Evolutionary conservation across 352 stramenopile genomes (phyloP), one percentile per base, ranked within the genome.

Genomic region (Globisporangium uncinulatum): DNA sequence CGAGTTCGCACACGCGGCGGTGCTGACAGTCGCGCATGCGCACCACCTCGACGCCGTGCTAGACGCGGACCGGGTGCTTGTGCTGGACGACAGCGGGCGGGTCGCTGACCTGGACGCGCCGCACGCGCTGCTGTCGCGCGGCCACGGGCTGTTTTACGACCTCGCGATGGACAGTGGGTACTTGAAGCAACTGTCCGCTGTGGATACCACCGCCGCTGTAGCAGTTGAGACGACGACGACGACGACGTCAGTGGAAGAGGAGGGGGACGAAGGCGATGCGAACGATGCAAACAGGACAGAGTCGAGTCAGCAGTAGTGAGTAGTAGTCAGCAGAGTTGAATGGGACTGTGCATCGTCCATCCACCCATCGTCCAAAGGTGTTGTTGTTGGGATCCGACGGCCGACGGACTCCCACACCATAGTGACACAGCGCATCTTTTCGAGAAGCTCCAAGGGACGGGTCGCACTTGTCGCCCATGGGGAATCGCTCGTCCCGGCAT

Each of bases 21-120:
- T 99, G 20, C 59, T 99, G 21, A 98, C 96, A 3, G 97, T 99
- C 56, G 96, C 97, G 10, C 97, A 99, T 4, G 24, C 24, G 24
- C 24, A 29, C 69, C 82, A 96, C 13, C 70, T 99, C 17, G 89
- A 99, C 59, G 98, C 97, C 17, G 93, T 99, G 61, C 97, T 98
- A 52, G 95, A 98, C 69, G 97, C 92, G 47, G 95, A 99, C 67
- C 79, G 81, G 14, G 94, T 99, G 49, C 71, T 99, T 41, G 96
- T 99, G 8, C 85, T 99, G 60, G 95, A 98, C 58, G 66, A 87
- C 32, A 96, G 97, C 11, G 24, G 24, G 24, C 68, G 73, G 44
- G 77, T 95, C 17, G 88, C 79, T 7, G 87, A 98, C 60, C 89
- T 93, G 57, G 95, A 87, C 36, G 47, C 82, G 7, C 92, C 94